Percentiles rank a stretch among this genome's conserved stretches.
phyloP scores from a whole-genome alignment of 768 basidiomycete genomes.

The Tylopilus vinaceipallidus region DNA sequence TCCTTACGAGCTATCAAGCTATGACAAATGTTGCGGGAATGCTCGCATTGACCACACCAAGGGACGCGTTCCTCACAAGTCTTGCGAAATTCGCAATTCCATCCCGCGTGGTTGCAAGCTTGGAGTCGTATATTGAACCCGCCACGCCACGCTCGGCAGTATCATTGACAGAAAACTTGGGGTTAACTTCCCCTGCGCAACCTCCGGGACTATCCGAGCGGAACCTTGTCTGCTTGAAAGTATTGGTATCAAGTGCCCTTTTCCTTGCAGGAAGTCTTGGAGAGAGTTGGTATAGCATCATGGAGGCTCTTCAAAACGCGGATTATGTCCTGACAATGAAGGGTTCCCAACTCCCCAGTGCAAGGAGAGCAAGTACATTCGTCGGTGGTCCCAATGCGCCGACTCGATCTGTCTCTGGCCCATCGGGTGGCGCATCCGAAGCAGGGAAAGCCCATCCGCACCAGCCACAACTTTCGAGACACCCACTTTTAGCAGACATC shows the following conservation, averaged over 20 bases:
- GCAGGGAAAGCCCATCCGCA: conserved; percentile 17
- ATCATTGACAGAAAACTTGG: conserved; percentile 65
- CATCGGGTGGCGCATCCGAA: conserved; percentile 12
- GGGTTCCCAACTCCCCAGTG: conserved; percentile 36
- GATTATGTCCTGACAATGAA: conserved; percentile 83
- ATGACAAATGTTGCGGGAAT: conserved; percentile 88
- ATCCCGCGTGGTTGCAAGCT: conserved; percentile 77
- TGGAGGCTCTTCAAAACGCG: conserved; percentile 92
- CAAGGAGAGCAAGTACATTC: conserved; percentile 33
- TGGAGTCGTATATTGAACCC: conserved; percentile 59
- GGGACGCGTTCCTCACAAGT: conserved; percentile 89
- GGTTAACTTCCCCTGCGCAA: conserved; percentile 48
- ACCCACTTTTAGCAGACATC: conserved; percentile 67
- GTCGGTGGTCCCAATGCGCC: conserved; percentile 34
- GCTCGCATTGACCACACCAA: conserved; percentile 80
- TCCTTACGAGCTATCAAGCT: conserved; percentile 76
- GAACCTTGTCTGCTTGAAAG: conserved; percentile 88
- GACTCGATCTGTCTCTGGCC: conserved; percentile 40
- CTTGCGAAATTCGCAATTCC: conserved; percentile 95
- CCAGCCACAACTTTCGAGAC: conserved; percentile 34
- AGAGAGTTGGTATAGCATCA: conserved; percentile 88
- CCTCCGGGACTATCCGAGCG: conserved; percentile 82
- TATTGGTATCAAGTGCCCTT: conserved; percentile 70
- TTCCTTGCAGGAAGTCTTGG: conserved; percentile 84
- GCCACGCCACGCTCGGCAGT: conserved; percentile 60